Conservation (phyloP, 2,329 filamentous ascomycete genomes). For the Pseudogymnoascus sp. region DNA sequence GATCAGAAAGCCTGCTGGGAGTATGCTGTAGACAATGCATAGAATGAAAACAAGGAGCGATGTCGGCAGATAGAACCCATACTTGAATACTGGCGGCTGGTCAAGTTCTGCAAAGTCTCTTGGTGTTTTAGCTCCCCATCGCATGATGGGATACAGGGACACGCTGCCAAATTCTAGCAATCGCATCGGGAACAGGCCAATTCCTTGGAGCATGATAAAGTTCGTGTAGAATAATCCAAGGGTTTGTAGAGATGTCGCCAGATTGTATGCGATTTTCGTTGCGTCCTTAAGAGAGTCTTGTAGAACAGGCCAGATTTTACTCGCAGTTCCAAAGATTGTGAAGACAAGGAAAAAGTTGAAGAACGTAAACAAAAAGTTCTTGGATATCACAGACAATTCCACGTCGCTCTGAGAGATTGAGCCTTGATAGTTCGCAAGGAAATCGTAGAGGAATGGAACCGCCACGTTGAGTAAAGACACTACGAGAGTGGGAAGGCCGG, state of each 20-base stretch:
- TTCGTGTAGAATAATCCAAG: conserved; percentile 84
- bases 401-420: conserved; percentile 94
- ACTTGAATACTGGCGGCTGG: conserved; percentile 80
- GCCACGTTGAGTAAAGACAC: conserved; percentile 81
- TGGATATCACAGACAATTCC: conserved; percentile 88
- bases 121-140: conserved; percentile 74
- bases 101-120: conserved; percentile 78
- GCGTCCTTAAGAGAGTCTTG: conserved; percentile 71
- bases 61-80: conserved; percentile 91
- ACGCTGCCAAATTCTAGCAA: conserved; percentile 85
- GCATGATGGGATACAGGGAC: conserved; percentile 70
- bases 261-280: conserved; percentile 62
- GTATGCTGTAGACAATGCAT: conserved; percentile 86
- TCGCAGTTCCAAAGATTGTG: conserved; percentile 74
- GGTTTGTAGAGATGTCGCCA: conserved; percentile 67
- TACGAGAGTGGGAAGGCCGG: conserved; percentile 75
- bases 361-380: conserved; percentile 99
- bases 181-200: conserved; percentile 90
- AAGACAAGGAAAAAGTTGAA: conserved; percentile 98
- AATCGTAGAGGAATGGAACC: conserved; percentile 92
- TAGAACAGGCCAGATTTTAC: conserved; percentile 64
- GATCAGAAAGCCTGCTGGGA: conserved; percentile 71
- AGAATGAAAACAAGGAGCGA: conserved; percentile 90
- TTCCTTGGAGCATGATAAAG: conserved; percentile 84
- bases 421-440: conserved; percentile 81